Percentiles rank a stretch among this genome's conserved stretches.
Evolutionary conservation across 805 yeast species (phyloP).

Genomic region (Myxozyma melibiosi): DNA sequence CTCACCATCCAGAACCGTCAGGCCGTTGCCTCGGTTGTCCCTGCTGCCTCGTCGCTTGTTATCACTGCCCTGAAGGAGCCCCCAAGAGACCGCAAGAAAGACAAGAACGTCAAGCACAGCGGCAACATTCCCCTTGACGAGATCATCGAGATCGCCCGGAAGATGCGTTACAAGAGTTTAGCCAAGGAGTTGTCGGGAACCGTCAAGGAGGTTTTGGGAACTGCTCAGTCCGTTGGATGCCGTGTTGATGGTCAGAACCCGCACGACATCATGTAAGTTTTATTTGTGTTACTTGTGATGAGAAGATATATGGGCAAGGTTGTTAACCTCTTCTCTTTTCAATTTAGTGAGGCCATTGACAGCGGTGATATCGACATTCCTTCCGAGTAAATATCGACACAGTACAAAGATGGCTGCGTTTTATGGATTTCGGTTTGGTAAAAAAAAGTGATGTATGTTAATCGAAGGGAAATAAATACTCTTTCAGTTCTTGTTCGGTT

Average conservation of each 20-base stretch:
- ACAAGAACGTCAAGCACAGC: constrained; percentile 98
- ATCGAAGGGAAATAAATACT: constrained; percentile 19
- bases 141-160: constrained; percentile 95
- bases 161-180: constrained; percentile 95
- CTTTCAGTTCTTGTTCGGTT: neutral
- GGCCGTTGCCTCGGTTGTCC: constrained; percentile 97
- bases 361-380: constrained; percentile 89
- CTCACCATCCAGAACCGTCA: constrained; percentile 99
- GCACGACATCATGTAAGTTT: constrained; percentile 76
- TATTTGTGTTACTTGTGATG: neutral
- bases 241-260: constrained; percentile 99
- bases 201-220: constrained; percentile 98
- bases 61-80: constrained; percentile 99
- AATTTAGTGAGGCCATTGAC: constrained; percentile 77
- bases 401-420: constrained; percentile 8
- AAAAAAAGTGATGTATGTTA: constrained; percentile 28
- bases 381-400: constrained; percentile 20
- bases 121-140: constrained; percentile 98
- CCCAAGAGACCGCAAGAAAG: constrained; percentile 99
- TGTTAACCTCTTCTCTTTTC: neutral
- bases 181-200: constrained; percentile 97
- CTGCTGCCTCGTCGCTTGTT: constrained; percentile 98
- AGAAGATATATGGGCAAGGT: neutral
- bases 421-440: constrained; percentile 11
- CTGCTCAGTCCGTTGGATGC: constrained; percentile 99